Evolutionary conservation across 108 stramenopile genomes (phyloP), one percentile per base, ranked within the genome.

Genomic region (Cyclotella distinguenda): DNA sequence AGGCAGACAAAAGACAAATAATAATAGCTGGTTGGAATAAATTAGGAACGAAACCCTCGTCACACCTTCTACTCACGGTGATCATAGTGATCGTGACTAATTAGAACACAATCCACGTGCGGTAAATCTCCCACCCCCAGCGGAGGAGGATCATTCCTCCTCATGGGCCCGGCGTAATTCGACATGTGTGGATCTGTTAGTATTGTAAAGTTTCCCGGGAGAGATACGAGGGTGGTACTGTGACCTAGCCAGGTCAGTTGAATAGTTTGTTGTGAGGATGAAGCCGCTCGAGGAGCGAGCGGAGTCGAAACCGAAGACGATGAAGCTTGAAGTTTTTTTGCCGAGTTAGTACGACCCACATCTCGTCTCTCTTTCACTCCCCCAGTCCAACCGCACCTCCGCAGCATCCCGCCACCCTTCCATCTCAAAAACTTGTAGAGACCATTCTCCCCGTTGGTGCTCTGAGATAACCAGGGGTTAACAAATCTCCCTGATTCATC

Each of bases 1-100:
- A 23, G 8, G 1, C 1, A 39, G 10, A 48, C 1, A 25, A 48
- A 10, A 48, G 19, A 48, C 19, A 48, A 4, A 48, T 6, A 56
- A 4, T 38, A 0, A 28, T 60, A 12, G 18, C 7, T 31, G 1
- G 1, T 28, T 9, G 30, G 28, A 42, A 40, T 8, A 6, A 6
- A 42, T 40, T 2, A 38, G 43, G 9, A 15, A 1, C 28, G 45
- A 43, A 33, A 6, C 43, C 4, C 4, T 2, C 3, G 43, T 3
- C 4, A 28, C 1, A 27, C 13, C 0, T 33, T 3, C 11, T 22
- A 59, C 63, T 64, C 36, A 64, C 63, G 68, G 57, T 94, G 93
- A 68, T 94, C 93, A 60, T 83, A 88, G 56, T 94, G 93, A 74
- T 94, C 93, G 64, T 94, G 93, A 27, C 82, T 82, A n/a, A 94